These are phyloP conservation scores for Fusarium sp. DNA, from an alignment of 2,329 filamentous ascomycete genomes.

Conservation along the genomic window DNA sequence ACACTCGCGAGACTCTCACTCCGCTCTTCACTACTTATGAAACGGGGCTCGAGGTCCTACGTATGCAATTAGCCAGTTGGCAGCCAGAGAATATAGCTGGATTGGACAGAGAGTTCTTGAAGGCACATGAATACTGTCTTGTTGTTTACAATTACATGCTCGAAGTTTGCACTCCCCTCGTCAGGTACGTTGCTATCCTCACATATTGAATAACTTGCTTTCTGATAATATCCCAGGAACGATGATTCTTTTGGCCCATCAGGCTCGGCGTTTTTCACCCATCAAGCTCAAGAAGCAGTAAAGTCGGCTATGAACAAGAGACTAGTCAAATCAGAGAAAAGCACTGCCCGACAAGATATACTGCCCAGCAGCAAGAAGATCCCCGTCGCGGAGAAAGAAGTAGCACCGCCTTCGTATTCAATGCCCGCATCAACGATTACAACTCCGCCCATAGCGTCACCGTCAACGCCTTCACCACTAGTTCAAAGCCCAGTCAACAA, in stretches of 20 bases:
- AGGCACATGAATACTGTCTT: not conserved
- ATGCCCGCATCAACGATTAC: accelerated
- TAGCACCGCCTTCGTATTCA: not conserved
- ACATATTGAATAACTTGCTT: too few relatives aligned
- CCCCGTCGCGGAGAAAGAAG: not conserved
- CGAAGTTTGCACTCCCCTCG: not conserved
- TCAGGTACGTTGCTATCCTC: not conserved
- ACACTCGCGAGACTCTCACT: not conserved
- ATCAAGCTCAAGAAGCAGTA: not conserved
- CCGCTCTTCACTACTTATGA: not conserved
- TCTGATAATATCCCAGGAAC: not conserved
- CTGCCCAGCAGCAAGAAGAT: not conserved
- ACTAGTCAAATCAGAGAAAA: not conserved
- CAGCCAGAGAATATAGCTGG: not conserved
- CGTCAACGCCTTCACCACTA: not conserved
- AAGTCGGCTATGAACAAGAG: not conserved
- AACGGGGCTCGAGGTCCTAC: not conserved
- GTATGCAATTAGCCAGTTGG: not conserved
- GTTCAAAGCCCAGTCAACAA: not conserved
- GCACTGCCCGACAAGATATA: not conserved
- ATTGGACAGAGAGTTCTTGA: not conserved
- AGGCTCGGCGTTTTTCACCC: not conserved
- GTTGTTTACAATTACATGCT: not conserved
- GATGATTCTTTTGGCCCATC: not conserved
- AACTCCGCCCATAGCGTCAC: not conserved